These are phyloP conservation scores for Gyromitra esculenta DNA, from an alignment of 2,329 filamentous ascomycete species.

Conservation along the genomic window DNA sequence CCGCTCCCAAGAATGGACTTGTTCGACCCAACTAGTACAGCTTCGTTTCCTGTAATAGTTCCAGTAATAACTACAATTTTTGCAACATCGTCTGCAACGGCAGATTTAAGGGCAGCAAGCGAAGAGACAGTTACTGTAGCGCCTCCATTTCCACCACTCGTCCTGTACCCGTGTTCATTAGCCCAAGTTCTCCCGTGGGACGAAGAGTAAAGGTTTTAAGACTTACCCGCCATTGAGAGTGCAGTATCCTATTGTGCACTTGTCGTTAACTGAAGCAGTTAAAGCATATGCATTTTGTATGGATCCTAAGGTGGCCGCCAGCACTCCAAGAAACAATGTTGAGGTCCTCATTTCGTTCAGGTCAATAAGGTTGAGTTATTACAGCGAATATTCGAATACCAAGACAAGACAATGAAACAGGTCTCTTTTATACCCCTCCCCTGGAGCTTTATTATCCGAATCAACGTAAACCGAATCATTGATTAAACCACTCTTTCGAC, in stretches of 20 bases:
- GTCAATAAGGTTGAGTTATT: not conserved
- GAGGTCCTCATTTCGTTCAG: constrained; percentile 24
- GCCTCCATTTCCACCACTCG: constrained; percentile 68
- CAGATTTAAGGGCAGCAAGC: constrained; percentile 65
- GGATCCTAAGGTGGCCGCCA: constrained; percentile 6
- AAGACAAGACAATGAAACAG: not conserved
- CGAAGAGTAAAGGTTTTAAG: not conserved
- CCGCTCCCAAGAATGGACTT: constrained; percentile 65
- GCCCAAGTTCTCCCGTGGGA: not conserved
- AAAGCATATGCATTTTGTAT: not conserved
- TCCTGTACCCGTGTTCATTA: constrained; percentile 58
- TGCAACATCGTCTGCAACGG: constrained; percentile 64
- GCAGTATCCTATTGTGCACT: constrained; percentile 61
- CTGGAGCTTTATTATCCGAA: not conserved
- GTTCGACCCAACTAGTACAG: constrained; percentile 64
- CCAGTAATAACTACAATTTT: constrained; percentile 65
- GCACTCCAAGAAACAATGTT: constrained; percentile 24
- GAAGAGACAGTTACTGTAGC: constrained; percentile 67
- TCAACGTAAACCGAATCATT: not conserved
- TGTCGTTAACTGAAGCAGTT: constrained; percentile 28
- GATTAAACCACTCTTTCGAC: not conserved
- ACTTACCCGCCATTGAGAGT: constrained; percentile 61
- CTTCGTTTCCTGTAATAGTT: constrained; percentile 62
- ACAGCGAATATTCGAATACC: not conserved
- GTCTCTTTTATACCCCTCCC: not conserved